Evolutionary conservation across 164 flowering plant genomes (phyloP), one percentile per base, ranked within the genome.

Genomic region (Stephania cephalantha): DNA sequence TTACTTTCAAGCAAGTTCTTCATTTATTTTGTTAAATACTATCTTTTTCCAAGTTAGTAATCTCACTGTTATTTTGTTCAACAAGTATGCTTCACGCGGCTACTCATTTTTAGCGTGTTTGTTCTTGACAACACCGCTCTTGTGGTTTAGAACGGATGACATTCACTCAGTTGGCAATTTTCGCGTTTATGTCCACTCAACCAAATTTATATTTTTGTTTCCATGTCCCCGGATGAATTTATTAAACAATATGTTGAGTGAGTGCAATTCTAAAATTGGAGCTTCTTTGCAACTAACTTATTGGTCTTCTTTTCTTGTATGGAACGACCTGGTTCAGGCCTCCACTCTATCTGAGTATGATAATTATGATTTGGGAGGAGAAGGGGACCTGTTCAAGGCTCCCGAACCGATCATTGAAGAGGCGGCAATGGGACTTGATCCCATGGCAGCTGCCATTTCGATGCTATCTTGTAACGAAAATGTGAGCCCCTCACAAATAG

Each of bases 381-480:
- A 88, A 85, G 93, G 97, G n/a, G 97, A 95, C 82, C 84, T 95
- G 2, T 95, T 95, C 82, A 90, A 87, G 82, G 98, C 97, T 73
- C 97, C 98, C 2, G 90, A 86, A 61, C 87, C 91, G 1, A 84
- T 91, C 72, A 83, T 95, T 55, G 93, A 91, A 85, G 93, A 92
- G 74, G 85, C 90, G 73, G 8, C 82, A 17, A 71, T 81, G 77
- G 77, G 79, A 64, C 77, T 87, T 70, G 94, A 92, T 85, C 90
- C 93, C 44, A 75, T 91, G 82, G 72, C 86, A 17, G 89, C 90
- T 46, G 88, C 93, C 71, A 86, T 92, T 73, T 87, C 97, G 13
- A 86, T 95, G 91, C 88, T 93, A n/a, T 88, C 97, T 30, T 85
- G 87, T 70, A 90, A 88, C 15, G 91, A 89, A 46, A 89, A 88